Evolutionary conservation across 129 eudicot genomes (phyloP).

Genomic region (Dittrichia graveolens): DNA sequence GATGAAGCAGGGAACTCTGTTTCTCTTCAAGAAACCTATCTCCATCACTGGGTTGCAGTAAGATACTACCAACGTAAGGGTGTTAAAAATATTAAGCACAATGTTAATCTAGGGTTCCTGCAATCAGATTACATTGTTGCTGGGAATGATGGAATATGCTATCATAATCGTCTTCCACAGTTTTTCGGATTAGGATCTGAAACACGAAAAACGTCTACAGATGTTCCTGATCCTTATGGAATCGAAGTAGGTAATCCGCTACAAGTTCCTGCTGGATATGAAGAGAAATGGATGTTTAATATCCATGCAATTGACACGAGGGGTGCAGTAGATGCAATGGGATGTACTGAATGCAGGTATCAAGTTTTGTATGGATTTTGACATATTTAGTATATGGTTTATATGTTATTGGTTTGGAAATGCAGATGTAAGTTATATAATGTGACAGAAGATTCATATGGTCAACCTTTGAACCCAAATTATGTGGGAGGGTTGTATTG

Average conservation of each 20-base stretch:
- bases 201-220: conserved; percentile 60
- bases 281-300: conserved; percentile 68
- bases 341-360: conserved; percentile 69
- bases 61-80: conserved; percentile 54
- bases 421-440: conserved; percentile 73
- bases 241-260: conserved; percentile 74
- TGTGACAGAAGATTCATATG: conserved; percentile 47
- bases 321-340: conserved; percentile 53
- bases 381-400: background rate
- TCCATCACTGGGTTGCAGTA: conserved; percentile 62
- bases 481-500: conserved; percentile 70
- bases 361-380: background rate
- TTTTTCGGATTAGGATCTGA: conserved; percentile 83
- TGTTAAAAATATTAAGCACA: conserved; percentile 12
- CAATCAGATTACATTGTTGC: conserved; percentile 43
- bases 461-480: conserved; percentile 40
- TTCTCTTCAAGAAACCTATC: conserved; percentile 61
- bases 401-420: conserved; percentile 12
- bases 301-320: conserved; percentile 79
- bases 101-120: conserved; percentile 28
- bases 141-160: conserved; percentile 60
- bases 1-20: conserved; percentile 60
- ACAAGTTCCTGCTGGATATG: conserved; percentile 63
- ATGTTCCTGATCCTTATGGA: conserved; percentile 85
- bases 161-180: conserved; percentile 41